Evolutionary conservation across 192 early-diverging fungal species (phyloP), one percentile per base, ranked within the genome.

Genomic region (Podila epicladia): DNA sequence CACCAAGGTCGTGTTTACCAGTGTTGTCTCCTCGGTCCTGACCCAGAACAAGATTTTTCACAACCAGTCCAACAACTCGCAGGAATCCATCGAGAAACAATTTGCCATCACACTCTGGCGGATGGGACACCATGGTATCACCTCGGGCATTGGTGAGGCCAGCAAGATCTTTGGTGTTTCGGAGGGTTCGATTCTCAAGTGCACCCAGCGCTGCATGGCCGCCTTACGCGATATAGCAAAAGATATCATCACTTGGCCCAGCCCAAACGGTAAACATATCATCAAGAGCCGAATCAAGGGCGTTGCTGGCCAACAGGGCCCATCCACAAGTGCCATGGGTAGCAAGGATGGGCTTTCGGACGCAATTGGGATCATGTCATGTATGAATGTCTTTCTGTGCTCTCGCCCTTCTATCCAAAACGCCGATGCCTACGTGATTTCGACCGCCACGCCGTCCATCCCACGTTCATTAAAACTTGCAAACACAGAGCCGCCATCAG

Each of bases 151-250:
- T 32, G 62, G 69, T 9, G 69, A 77, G 15, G 75, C 69, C 13
- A 62, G 69, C 69, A 71, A 62, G 49, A 55, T 77, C 50, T 77
- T 77, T 49, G 75, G 75, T 5, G 33, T 78, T 3, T 78, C 75
- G 8, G 75, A 78, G n/a, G 75, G 75, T 12, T 53, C 75, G 7
- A 71, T 78, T 22, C 60, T 78, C 55, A 78, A 78, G 50, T 71
- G 75, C 31, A 78, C 75, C 0, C 68, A 78, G 17, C 69, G 75
- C 1, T 78, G 75, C 9, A 53, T 78, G 64, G 67, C 65, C n/a
- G 75, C 69, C 15, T 58, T 78, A 35, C 65, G 33, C 31, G 75
- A 71, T 12, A 71, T 71, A 13, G 50, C 75, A 3, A 9, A 32
- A 32, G 75, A 78, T 53, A 55, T 78, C 19, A 71, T 78, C 13